Conservation (phyloP, 192 early-diverging fungal genomes). For the Backusella circina region DNA sequence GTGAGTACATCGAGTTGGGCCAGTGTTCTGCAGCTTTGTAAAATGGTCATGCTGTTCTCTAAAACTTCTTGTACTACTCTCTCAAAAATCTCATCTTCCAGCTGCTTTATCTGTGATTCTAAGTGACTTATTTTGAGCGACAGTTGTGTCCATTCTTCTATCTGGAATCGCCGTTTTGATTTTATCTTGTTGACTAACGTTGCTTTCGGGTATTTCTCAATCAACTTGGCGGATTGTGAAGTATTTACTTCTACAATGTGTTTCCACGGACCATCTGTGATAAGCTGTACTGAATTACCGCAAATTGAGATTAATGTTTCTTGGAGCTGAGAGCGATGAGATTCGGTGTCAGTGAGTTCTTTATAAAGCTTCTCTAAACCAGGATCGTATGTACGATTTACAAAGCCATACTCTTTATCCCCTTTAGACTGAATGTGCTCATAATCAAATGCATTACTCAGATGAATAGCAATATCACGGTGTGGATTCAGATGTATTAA, state of each 20-base stretch:
- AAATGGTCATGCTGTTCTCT: conserved; percentile 49
- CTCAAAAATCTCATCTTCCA: conserved; percentile 54
- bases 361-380: conserved; percentile 36
- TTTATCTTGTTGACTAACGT: conserved; percentile 48
- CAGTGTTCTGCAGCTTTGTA: conserved; percentile 57
- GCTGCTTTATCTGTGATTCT: conserved; percentile 37
- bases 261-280: conserved; percentile 36
- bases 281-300: conserved; percentile 40
- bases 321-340: conserved; percentile 38
- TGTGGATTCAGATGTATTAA: conserved; percentile 41
- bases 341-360: conserved; percentile 39
- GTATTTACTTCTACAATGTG: conserved; percentile 55
- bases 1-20: conserved; percentile 68
- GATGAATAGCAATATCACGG: conserved; percentile 31
- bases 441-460: conserved; percentile 42
- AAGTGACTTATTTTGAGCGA: conserved; percentile 50
- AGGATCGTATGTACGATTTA: conserved; percentile 42
- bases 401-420: conserved; percentile 44
- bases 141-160: conserved; percentile 53
- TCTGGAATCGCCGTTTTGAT: conserved; percentile 50
- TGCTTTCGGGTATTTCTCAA: conserved; percentile 18
- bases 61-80: conserved; percentile 35
- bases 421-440: conserved; percentile 37
- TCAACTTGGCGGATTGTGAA: conserved; percentile 39
- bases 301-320: conserved; percentile 33